Percentiles rank a stretch among this genome's conserved stretches.
Evolutionary conservation across 23 red algal species (phyloP).

Genomic region (Gracilaria domingensis): DNA sequence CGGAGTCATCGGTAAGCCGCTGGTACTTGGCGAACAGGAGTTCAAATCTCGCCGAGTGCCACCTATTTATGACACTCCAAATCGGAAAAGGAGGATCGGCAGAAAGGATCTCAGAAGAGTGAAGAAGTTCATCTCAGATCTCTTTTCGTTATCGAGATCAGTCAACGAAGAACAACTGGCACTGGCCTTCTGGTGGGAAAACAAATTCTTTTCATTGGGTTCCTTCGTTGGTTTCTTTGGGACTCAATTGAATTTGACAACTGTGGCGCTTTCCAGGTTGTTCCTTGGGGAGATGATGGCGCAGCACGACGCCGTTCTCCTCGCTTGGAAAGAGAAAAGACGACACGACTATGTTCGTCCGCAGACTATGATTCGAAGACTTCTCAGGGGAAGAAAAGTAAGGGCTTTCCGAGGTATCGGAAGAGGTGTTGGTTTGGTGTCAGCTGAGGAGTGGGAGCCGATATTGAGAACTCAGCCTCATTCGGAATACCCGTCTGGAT

Average conservation of each 20-base stretch:
- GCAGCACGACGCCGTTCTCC: no score
- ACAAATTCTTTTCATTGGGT: slow-evolving; percentile 52
- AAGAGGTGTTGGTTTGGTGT: slow-evolving; percentile 11
- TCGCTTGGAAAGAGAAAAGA: no score
- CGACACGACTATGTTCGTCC: slow-evolving; percentile 56
- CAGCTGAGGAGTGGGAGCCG: slow-evolving; percentile 50
- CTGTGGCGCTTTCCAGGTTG: neutral
- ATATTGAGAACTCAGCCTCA: slow-evolving; percentile 36
- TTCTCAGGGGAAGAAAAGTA: slow-evolving; percentile 46
- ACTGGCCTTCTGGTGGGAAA: slow-evolving; percentile 46
- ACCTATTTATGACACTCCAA: slow-evolving; percentile 22
- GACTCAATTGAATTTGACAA: neutral
- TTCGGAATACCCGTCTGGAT: slow-evolving; percentile 58
- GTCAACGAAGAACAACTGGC: slow-evolving; percentile 10
- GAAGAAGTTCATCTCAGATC: slow-evolving; percentile 11
- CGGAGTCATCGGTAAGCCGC: slow-evolving; percentile 5
- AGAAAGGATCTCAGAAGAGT: slow-evolving; percentile 13
- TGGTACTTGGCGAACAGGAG: neutral
- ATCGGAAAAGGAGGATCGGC: slow-evolving; percentile 4
- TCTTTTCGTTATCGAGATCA: slow-evolving; percentile 6
- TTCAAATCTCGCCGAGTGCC: neutral
- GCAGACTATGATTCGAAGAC: slow-evolving; percentile 35
- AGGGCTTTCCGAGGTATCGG: slow-evolving; percentile 29
- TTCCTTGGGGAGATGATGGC: slow-evolving; percentile 47
- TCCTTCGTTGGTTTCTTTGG: slow-evolving; percentile 21